Base-by-base conservation (phyloP, 2,329 filamentous ascomycete species). In the Penicillium occitanis region DNA sequence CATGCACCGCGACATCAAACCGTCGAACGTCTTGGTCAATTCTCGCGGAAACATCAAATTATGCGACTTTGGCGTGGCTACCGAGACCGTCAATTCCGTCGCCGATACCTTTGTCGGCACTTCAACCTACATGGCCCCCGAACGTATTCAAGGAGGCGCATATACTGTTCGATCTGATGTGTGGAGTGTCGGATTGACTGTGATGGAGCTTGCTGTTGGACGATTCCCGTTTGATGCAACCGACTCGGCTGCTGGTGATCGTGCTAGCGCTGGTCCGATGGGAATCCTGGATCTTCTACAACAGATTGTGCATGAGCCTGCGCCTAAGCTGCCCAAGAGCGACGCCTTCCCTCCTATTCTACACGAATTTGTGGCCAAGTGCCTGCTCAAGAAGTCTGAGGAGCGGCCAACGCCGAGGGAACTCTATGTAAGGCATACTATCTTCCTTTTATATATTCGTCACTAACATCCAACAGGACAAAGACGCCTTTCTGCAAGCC, bases 91-190 rank as follows among this genome's bases (percentile, higher is more conserved):
- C 77, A 98, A 98, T 81, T 98, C 95, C 4, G 93, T 99, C 70
- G 95, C 95, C 61, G 94, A 98, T 76, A 99, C 95, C 0, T 99
- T 99, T 74, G 95, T 99, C 42, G 95, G 95, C 63, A 99, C 95
- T 1, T 97, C 95, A 44, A 99, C 95, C 65, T 99, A 99, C 83
- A 99, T 99, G 95, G 95, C 95, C 0, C 95, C 95, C 0, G 95
- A 99, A 82, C 88, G 95, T 78, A 99, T 99, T 71, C 93, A 98
- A 77, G 95, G 95, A 69, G 93, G 95, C 69, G 93, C 92, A 73
- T 99, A 99, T 80, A 97, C 94, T 0, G 94, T 99, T 73, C 97
- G 97, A 79, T 97, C 93, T 13, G 95, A 99, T 77, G 95, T 99
- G 3, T 99, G 95, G 95, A 97, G 93, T 85, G 96, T 97, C 69